phyloP scores from a whole-genome alignment of 495 filamentous ascomycete species.

The Xylaria curta region DNA sequence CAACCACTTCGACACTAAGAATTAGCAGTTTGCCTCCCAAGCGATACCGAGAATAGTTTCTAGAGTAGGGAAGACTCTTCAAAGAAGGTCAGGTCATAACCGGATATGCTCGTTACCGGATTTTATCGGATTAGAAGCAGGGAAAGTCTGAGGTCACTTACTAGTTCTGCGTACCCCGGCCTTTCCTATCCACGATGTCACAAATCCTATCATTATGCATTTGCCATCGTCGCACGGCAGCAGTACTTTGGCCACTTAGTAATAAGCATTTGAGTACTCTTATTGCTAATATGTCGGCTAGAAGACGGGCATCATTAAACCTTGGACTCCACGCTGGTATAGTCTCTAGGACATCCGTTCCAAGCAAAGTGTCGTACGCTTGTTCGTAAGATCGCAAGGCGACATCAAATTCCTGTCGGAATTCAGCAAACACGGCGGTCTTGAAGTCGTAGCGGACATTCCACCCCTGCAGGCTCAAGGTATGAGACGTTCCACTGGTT shows the following conservation, averaged over 20 bases:
- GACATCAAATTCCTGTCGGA: constrained; percentile 86
- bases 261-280: constrained; percentile 80
- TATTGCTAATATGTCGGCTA: constrained; percentile 80
- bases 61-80: neutral
- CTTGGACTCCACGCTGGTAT: constrained; percentile 85
- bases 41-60: neutral
- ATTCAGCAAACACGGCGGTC: constrained; percentile 86
- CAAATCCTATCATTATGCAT: constrained; percentile 71
- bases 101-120: neutral
- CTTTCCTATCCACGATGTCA: constrained; percentile 79
- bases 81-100: neutral
- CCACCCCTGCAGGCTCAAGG: constrained; percentile 84
- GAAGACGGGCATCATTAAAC: constrained; percentile 82
- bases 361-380: constrained; percentile 81
- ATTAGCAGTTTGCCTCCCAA: constrained; percentile 5
- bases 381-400: constrained; percentile 82
- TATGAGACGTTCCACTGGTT: constrained; percentile 80
- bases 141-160: constrained; percentile 7
- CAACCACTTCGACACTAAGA: constrained; percentile 56
- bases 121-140: neutral
- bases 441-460: constrained; percentile 93
- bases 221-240: constrained; percentile 78
- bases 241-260: constrained; percentile 74
- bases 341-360: constrained; percentile 80
- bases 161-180: constrained; percentile 81